Evolutionary conservation across 352 stramenopile genomes (phyloP).

Genomic region (Globisporangium lucens): DNA sequence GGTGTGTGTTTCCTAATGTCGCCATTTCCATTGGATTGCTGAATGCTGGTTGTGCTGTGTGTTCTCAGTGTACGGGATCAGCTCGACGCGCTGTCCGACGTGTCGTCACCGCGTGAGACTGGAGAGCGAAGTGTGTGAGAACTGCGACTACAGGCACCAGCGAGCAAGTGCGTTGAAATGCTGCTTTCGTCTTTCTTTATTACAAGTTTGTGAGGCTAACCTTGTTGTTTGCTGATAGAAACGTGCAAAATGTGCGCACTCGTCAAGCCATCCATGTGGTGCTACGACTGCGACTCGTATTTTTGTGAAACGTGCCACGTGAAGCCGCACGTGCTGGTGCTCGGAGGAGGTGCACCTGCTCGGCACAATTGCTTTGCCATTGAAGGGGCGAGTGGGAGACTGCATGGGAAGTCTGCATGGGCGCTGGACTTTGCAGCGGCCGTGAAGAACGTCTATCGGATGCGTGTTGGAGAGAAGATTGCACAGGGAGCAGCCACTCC

Average conservation of each 20-base stretch:
- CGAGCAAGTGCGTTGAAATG: slow-evolving; percentile 26
- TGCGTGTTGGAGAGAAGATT: slow-evolving; percentile 30
- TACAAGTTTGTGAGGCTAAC: background rate
- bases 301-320: slow-evolving; percentile 54
- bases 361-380: slow-evolving; percentile 54
- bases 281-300: slow-evolving; percentile 58
- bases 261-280: slow-evolving; percentile 50
- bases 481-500: background rate
- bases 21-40: background rate
- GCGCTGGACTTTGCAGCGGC: slow-evolving; percentile 30
- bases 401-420: slow-evolving; percentile 41
- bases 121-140: slow-evolving; percentile 31
- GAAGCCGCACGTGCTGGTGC: slow-evolving; percentile 54
- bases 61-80: slow-evolving; percentile 65
- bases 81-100: slow-evolving; percentile 37
- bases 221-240: slow-evolving; percentile 18
- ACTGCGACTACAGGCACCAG: slow-evolving; percentile 40
- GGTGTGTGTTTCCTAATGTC: background rate
- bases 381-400: slow-evolving; percentile 51
- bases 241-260: slow-evolving; percentile 42
- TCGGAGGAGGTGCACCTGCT: slow-evolving; percentile 22
- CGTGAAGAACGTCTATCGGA: slow-evolving; percentile 28
- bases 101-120: slow-evolving; percentile 40
- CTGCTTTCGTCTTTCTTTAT: background rate
- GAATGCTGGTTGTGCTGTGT: background rate